These are phyloP conservation scores for Moricandia moricandioides DNA, from an alignment of 345 rosid species.

Conservation along the genomic window DNA sequence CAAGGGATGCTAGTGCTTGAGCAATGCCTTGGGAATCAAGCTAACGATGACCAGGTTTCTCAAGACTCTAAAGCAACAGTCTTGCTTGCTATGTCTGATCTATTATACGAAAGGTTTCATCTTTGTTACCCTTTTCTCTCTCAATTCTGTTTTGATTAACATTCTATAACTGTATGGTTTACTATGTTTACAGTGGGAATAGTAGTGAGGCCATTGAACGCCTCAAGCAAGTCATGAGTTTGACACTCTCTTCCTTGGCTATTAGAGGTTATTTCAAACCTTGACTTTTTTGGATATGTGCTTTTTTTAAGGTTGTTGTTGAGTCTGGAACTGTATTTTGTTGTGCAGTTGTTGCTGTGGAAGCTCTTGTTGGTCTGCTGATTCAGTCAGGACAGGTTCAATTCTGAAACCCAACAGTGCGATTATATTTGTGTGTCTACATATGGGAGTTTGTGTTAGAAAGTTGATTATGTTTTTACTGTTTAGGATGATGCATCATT, in stretches of 20 bases:
- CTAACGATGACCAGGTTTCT: constrained; percentile 44
- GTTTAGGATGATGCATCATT: constrained; percentile 85
- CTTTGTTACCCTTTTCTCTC: background rate
- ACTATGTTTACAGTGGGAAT: constrained; percentile 48
- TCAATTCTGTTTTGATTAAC: background rate
- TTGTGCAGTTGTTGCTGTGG: constrained; percentile 60
- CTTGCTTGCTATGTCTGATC: constrained; percentile 80
- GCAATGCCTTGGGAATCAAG: constrained; percentile 69
- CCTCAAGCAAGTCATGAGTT: constrained; percentile 43
- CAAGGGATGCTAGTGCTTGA: constrained; percentile 83
- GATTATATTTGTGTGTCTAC: background rate
- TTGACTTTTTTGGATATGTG: background rate
- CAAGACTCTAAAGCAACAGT: constrained; percentile 61
- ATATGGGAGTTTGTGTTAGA: background rate
- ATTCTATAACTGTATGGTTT: background rate
- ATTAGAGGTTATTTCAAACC: constrained; percentile 48
- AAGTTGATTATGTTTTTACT: constrained; percentile 29
- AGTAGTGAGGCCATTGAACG: constrained; percentile 63
- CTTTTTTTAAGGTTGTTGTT: constrained; percentile 1
- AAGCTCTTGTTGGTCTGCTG: constrained; percentile 70
- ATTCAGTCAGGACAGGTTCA: constrained; percentile 64
- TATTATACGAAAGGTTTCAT: constrained; percentile 61
- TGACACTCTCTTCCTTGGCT: constrained; percentile 40
- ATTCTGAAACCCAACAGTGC: background rate
- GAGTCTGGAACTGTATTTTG: background rate